Evolutionary conservation across 768 basidiomycete species (phyloP), one percentile per base, ranked within the genome.

Genomic region (Wakefieldia striispora): DNA sequence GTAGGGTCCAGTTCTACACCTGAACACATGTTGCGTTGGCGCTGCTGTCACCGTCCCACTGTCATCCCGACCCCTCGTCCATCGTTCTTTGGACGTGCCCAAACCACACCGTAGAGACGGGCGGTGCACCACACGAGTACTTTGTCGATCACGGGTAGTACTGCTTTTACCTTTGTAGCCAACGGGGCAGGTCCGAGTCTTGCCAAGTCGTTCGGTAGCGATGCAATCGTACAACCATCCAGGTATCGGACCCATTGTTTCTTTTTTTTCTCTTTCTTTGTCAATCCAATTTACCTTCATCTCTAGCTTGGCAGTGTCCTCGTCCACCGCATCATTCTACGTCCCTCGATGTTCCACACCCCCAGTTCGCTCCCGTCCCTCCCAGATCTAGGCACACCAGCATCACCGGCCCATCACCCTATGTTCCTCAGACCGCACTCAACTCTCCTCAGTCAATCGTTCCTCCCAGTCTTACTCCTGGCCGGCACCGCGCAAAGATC

Each of bases 141-240:
- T 39, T 19, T n/a, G 17, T 33, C 51, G 39, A 27, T 16, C 42
- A 36, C 52, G 16, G 47, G 36, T 27, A 4, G 27, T 36, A 29
- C 33, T 47, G 41, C 35, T 43, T 16, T 17, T 27, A 14, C n/a
- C 19, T 21, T 9, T 23, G 37, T 38, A 41, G 23, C 21, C 21
- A 11, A n/a, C 19, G 26, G 23, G 24, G n/a, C 24, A 13, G n/a
- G 24, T 27, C 35, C 24, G 8, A 11, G 24, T 27, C 35, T 35
- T n/a, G 33, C 43, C 42, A 24, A 40, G 29, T 10, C 19, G 4
- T 20, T 23, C 33, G 2, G 33, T 21, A 16, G 24, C 26, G 41
- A 68, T 68, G 67, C 68, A 68, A 34, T 66, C 65, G 17, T 61
- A 70, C 45, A 64, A 68, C 23, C 64, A 64, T 45, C 53, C 62